Evolutionary conservation across 75 land plant genomes (phyloP).

Genomic region (Larix kaempferi): DNA sequence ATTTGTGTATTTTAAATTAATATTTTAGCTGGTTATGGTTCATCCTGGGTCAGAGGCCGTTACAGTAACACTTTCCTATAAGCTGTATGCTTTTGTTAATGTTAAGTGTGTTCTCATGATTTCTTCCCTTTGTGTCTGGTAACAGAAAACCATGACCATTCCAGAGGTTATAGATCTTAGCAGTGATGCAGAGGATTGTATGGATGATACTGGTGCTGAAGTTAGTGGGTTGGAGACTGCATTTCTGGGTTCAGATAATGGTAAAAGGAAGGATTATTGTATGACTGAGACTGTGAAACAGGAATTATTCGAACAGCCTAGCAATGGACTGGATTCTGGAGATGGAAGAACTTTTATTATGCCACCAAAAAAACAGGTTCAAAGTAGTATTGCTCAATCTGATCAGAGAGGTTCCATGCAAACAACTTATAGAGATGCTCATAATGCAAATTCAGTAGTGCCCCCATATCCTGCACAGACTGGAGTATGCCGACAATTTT

Average conservation of each 20-base stretch:
- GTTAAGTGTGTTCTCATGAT: too few species aligned
- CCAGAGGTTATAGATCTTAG: conserved; percentile 9
- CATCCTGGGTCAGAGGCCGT: too few species aligned
- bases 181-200: conserved; percentile 11
- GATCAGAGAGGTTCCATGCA: conserved; percentile 2
- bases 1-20: too few species aligned
- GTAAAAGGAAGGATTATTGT: background rate
- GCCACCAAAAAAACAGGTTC: background rate
- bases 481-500: conserved; percentile 19
- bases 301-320: background rate
- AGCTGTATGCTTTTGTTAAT: too few species aligned
- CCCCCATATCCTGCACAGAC: background rate
- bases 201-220: background rate
- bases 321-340: background rate
- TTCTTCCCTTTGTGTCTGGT: background rate
- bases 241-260: background rate
- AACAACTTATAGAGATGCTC: conserved; percentile 1
- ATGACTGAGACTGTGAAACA: background rate
- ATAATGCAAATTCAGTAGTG: background rate
- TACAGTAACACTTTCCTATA: too few species aligned
- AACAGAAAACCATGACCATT: background rate
- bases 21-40: too few species aligned
- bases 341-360: background rate
- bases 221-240: background rate
- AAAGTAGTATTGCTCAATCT: background rate